Base-by-base conservation (phyloP, 148 eudicot species). In the Rheum nobile region DNA sequence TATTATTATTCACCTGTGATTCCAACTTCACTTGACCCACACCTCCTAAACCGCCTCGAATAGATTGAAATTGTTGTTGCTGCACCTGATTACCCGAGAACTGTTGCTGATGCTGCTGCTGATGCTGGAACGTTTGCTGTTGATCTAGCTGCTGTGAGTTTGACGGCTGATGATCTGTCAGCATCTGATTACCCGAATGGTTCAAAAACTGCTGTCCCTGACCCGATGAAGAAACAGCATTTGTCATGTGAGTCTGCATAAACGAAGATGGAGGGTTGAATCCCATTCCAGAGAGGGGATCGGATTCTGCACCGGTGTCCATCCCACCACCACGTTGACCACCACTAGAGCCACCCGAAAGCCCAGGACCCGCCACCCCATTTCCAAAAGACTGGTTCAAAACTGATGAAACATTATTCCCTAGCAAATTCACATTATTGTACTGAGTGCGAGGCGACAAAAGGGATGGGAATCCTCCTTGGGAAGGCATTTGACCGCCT, bases 351-450 rank as follows among this genome's bases (percentile, higher is more conserved):
- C 80, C 76, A 75, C 84, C 88, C 31, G 92, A 72, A 72, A 83
- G 77, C 39, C 85, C 86, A 26, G 92, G 76, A 78, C 39, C 85
- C 17, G 84, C 81, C 22, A 81, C 89, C n/a, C 95, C 90, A 75
- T 87, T 91, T 19, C 88, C 88, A 74, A 82, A 94, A 47, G 98
- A 84, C 79, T 86, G 98, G 52, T 88, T 94, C 37, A 89, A 87
- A 32, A 89, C 76, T 13, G 98, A 88, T 9, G 97, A 81, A 67
- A 87, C 97, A 78, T 87, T 90, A 84, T 85, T 88, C 29, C 98
- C 97, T 69, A 93, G 82, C 88, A 93, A 79, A 74, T 89, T 91
- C 78, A 80, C 82, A 79, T 88, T 90, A 79, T 74, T 87, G 79
- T 77, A 90, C 86, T 87, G 97, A 37, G 84, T 83, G 22, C 96